Evolutionary conservation across 306 rosid species (phyloP), one percentile per base, ranked within the genome.

Genomic region (Bauhinia variegata): DNA sequence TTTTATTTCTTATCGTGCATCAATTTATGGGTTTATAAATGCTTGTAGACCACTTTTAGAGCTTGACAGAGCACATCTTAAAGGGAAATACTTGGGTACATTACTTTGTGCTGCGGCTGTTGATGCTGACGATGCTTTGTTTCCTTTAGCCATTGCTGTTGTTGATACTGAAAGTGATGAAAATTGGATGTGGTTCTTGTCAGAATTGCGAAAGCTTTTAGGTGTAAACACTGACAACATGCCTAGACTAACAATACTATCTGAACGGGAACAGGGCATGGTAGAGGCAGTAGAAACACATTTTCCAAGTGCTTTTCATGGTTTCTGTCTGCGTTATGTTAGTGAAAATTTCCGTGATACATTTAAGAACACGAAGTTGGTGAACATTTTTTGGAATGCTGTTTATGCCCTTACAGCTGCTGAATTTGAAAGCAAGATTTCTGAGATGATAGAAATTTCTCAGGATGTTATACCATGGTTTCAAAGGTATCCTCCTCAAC

Each of bases 101-200:
- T 52, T 93, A 61, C 86, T 93, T 42, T 93, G 96, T 72, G 98
- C 98, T 63, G 87, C 97, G 16, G 92, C 95, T 65, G 85, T 93
- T 70, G 98, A 93, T 75, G 97, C 98, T 1, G 98, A 93, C 55
- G 87, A 93, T 75, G 82, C 96, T 59, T 71, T 93, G 80, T 88
- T 84, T 79, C 98, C 97, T 8, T 67, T 89, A 77, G 98, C 98
- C 52, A 88, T 84, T 74, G 98, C 96, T 57, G 84, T 93, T 46
- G 96, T 93, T 59, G 98, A 93, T 70, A 62, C 64, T 61, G 98
- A 93, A 77, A 88, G 91, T 63, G 97, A 89, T 19, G 98, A 93
- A 68, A 93, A 86, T 75, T 93, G 98, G 98, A 89, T 93, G 96
- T 93, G 98, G 98, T 93, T 93, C 76, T 89, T 93, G 93, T 93